Evolutionary conservation across 1,284 basidiomycete species (phyloP).

Genomic region (Puccinia novopanici): DNA sequence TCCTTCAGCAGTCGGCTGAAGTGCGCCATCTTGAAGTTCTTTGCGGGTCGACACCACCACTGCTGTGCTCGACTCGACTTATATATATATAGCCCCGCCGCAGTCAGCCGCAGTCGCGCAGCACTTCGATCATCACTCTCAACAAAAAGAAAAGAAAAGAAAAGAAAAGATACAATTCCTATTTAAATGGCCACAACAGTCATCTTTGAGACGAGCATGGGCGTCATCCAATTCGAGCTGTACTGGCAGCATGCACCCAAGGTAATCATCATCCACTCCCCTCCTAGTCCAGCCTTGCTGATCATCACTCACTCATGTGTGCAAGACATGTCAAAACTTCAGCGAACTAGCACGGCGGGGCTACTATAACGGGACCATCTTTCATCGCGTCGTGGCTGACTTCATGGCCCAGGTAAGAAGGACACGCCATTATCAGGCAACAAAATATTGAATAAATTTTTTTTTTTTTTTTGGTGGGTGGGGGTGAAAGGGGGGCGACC

Average conservation of each 20-base stretch:
- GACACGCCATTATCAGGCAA: too few species aligned
- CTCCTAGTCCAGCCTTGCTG: too few species aligned
- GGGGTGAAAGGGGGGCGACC: constrained; percentile 53
- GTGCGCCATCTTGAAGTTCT: constrained; percentile 19
- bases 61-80: too few species aligned
- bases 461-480: background rate
- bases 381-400: constrained; percentile 50
- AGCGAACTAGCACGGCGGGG: constrained; percentile 57
- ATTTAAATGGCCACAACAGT: constrained; percentile 42
- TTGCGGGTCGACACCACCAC: background rate
- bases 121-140: too few species aligned
- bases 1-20: constrained; percentile 46
- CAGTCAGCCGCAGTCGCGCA: too few species aligned
- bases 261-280: constrained; percentile 39
- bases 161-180: background rate
- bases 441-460: background rate
- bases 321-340: constrained; percentile 53
- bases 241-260: constrained; percentile 57
- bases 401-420: constrained; percentile 53
- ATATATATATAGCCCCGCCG: too few species aligned
- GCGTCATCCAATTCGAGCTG: constrained; percentile 56
- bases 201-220: constrained; percentile 57
- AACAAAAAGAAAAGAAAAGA: background rate
- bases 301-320: too few species aligned
- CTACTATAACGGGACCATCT: constrained; percentile 56